A percentile compares a stretch with the other conserved stretches of the same genome.
Conservation (phyloP, 768 basidiomycete species). For the Fomitopsis serialis region DNA sequence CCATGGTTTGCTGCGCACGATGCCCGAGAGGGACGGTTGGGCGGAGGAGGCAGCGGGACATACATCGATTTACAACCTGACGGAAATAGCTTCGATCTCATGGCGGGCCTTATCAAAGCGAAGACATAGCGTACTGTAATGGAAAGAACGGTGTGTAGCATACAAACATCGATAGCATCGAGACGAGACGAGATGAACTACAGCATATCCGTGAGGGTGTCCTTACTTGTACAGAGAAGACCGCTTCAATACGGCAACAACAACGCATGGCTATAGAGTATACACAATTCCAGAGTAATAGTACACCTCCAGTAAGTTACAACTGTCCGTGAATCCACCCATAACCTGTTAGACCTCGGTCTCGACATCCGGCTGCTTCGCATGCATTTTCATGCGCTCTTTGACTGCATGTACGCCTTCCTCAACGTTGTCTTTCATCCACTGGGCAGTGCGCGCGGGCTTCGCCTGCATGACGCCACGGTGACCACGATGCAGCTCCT, state of each 20-base stretch:
- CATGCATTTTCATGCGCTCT: conserved; percentile 33
- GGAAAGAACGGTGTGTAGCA: too few relatives aligned
- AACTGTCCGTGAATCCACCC: not conserved
- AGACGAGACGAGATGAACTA: not conserved
- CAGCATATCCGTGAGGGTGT: not conserved
- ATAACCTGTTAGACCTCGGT: conserved; percentile 19
- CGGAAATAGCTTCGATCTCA: conserved; percentile 94
- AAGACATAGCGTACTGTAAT: conserved; percentile 23
- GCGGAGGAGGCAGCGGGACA: conserved; percentile 25
- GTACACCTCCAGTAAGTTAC: not conserved
- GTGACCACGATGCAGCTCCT: conserved; percentile 46
- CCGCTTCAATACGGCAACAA: too few relatives aligned
- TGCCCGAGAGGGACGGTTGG: conserved; percentile 46
- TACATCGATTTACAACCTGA: conserved; percentile 95
- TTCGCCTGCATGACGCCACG: conserved; percentile 62
- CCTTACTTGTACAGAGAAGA: too few relatives aligned
- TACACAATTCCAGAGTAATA: too few relatives aligned
- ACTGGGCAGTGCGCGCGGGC: conserved; percentile 48
- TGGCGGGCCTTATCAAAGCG: conserved; percentile 77
- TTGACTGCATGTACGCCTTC: conserved; percentile 35
- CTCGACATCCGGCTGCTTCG: conserved; percentile 24
- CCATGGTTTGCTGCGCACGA: conserved; percentile 80
- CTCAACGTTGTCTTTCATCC: conserved; percentile 48
- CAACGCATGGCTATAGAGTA: too few relatives aligned
- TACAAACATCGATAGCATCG: too few relatives aligned